These are phyloP conservation scores for Globisporangium cylindrosporum DNA, from an alignment of 352 stramenopile species.

Conservation along the genomic window DNA sequence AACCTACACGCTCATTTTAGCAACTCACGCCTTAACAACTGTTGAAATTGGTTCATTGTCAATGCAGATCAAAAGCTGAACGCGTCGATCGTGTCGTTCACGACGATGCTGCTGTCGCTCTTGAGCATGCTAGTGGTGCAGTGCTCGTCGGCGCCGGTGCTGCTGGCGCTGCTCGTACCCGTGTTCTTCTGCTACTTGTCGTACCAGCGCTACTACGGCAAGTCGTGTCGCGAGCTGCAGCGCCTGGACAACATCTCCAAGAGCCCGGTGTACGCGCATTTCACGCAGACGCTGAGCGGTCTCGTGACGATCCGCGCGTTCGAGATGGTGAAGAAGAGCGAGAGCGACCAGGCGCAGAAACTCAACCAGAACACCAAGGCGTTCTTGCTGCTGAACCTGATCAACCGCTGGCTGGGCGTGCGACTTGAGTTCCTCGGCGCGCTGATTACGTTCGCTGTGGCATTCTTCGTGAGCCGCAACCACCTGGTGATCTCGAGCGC, in stretches of 20 bases:
- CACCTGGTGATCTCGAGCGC: slow-evolving; percentile 54
- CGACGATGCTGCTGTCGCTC: slow-evolving; percentile 45
- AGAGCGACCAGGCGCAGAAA: slow-evolving; percentile 30
- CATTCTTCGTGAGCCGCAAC: slow-evolving; percentile 84
- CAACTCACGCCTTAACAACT: not conserved
- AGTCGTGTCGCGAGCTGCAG: slow-evolving; percentile 68
- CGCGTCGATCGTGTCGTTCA: slow-evolving; percentile 37
- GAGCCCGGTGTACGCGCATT: slow-evolving; percentile 90
- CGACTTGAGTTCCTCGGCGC: slow-evolving; percentile 86
- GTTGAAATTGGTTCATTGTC: not conserved
- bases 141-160: slow-evolving; percentile 35
- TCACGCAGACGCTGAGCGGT: slow-evolving; percentile 88
- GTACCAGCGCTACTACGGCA: slow-evolving; percentile 66
- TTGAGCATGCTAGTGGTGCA: slow-evolving; percentile 55
- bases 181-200: slow-evolving; percentile 61
- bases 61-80: slow-evolving; percentile 59
- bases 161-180: slow-evolving; percentile 56
- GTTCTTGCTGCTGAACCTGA: slow-evolving; percentile 88
- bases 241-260: slow-evolving; percentile 59
- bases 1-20: not conserved
- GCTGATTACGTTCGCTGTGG: slow-evolving; percentile 88
- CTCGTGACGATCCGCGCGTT: slow-evolving; percentile 73
- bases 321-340: slow-evolving; percentile 39
- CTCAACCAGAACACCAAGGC: slow-evolving; percentile 77
- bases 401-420: slow-evolving; percentile 96